Evolutionary conservation across 805 yeast genomes (phyloP), one percentile per base, ranked within the genome.

Genomic region (Wickerhamomyces canadensis): DNA sequence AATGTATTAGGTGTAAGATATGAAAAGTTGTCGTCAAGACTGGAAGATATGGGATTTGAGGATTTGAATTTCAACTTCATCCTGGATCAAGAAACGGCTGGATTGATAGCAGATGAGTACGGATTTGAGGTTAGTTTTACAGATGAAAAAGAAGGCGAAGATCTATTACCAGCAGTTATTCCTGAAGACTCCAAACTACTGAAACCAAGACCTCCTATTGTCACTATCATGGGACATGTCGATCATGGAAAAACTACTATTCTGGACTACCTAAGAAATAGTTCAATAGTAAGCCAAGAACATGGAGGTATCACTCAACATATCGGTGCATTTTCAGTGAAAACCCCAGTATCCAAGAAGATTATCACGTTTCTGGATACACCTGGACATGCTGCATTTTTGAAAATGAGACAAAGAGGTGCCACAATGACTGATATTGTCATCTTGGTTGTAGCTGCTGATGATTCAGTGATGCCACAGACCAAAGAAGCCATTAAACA

Each of bases 201-300:
- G 44, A 76, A 74, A 31, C 68, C 79, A 6, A 67, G 98, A 46
- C 88, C 98, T 0, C 98, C 98, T 0, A 82, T 93, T 18, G 97
- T 93, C 5, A 89, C 98, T 0, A 85, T 93, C 36, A 93, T 93
- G 98, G 98, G 98, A 3, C 98, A 93, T 59, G 98, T 93, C 22
- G 98, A 93, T 60, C 98, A 93, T 55, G 98, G 98, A 3, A 93
- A 93, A 58, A 93, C 98, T 2, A 91, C 98, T 0, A 80, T 93
- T 42, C 70, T 93, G 38, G 98, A 93, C 58, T 76, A 78, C 52
- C 65, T 93, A 51, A 70, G 98, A 31, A 87, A 85, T 47, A 83
- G 96, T 0, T 76, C 89, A 0, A 77, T 93, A 7, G 98, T 82
- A 0, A 76, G 77, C 22, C 74, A 79, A 29, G 98, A 93, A 57